These are phyloP conservation scores for Crataegus laevigata DNA, from an alignment of 306 rosid genomes.

Conservation along the genomic window DNA sequence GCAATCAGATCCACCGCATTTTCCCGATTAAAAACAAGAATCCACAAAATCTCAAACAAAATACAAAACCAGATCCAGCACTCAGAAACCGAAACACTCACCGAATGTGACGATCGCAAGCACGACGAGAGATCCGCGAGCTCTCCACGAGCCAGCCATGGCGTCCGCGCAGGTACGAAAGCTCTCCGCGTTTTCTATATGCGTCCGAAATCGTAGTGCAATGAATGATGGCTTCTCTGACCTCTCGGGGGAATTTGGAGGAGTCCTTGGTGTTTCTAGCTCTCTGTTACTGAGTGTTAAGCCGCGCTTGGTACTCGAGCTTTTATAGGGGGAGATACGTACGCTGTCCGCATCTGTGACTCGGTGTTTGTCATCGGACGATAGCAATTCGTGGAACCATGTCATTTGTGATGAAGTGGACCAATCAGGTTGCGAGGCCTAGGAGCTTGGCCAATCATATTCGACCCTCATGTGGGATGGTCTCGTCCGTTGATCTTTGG, in stretches of 20 bases:
- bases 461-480: constrained; percentile 43
- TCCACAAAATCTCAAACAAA: neutral
- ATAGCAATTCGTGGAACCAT: constrained; percentile 29
- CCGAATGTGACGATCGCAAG: constrained; percentile 68
- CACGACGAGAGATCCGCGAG: constrained; percentile 53
- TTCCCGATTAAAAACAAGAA: neutral
- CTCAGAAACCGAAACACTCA: constrained; percentile 10
- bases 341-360: constrained; percentile 11
- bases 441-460: constrained; percentile 40
- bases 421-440: constrained; percentile 41
- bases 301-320: constrained; percentile 12
- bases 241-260: neutral
- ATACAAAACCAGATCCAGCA: constrained; percentile 37
- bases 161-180: neutral
- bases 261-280: neutral
- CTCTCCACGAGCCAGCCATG: constrained; percentile 68
- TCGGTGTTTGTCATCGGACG: neutral
- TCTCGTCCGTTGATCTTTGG: constrained; percentile 31
- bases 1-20: constrained; percentile 32
- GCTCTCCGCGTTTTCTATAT: neutral
- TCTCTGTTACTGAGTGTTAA: neutral
- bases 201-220: constrained; percentile 6
- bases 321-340: constrained; percentile 27
- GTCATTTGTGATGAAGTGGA: constrained; percentile 72
- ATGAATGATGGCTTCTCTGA: neutral